Conservation (phyloP, 352 stramenopile genomes). For the Phytophthora foliorum region DNA sequence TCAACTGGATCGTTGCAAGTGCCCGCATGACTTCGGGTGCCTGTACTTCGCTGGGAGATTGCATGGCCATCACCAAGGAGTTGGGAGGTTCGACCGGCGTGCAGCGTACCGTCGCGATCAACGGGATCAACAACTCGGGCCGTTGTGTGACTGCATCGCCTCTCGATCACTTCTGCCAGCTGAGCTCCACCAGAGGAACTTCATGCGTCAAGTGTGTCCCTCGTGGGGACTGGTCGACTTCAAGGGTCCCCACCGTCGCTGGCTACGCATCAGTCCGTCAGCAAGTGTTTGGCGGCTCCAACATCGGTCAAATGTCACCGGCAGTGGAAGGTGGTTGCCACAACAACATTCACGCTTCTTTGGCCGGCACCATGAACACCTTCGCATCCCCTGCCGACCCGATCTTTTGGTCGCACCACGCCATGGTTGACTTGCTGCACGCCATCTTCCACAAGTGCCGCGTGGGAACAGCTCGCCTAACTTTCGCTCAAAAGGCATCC, state of each 20-base stretch:
- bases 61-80: slow-evolving; percentile 50
- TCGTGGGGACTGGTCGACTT: slow-evolving; percentile 50
- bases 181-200: slow-evolving; percentile 13
- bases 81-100: slow-evolving; percentile 47
- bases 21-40: slow-evolving; percentile 44
- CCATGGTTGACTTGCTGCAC: slow-evolving; percentile 73
- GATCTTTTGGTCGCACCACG: slow-evolving; percentile 84
- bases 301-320: slow-evolving; percentile 68
- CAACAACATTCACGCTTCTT: slow-evolving; percentile 71
- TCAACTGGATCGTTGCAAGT: slow-evolving; percentile 75
- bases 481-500: slow-evolving; percentile 57
- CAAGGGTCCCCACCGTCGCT: slow-evolving; percentile 41
- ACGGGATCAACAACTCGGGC: slow-evolving; percentile 52
- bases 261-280: slow-evolving; percentile 58
- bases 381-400: slow-evolving; percentile 67
- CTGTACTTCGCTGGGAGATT: slow-evolving; percentile 62
- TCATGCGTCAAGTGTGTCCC: slow-evolving; percentile 61
- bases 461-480: slow-evolving; percentile 52
- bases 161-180: slow-evolving; percentile 72
- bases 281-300: slow-evolving; percentile 57
- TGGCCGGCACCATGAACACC: slow-evolving; percentile 65
- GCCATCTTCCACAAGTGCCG: slow-evolving; percentile 79
- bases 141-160: slow-evolving; percentile 49
- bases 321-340: slow-evolving; percentile 61
- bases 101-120: slow-evolving; percentile 53